Percentiles rank a stretch among this genome's conserved stretches.
Conservation (phyloP, 2,329 filamentous ascomycete species). For the Epicoccum nigrum region DNA sequence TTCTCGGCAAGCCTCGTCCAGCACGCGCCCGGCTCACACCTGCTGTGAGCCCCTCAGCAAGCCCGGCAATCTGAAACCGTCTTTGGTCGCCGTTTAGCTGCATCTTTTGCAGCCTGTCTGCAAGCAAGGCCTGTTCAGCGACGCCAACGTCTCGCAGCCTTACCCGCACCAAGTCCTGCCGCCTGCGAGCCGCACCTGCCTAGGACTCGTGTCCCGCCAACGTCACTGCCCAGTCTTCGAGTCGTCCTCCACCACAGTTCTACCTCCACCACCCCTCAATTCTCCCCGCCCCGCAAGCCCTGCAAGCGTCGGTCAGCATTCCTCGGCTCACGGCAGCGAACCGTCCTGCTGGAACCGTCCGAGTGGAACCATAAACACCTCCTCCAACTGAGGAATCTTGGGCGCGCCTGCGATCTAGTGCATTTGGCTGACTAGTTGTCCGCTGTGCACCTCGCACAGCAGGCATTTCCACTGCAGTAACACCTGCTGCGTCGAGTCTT, state of each 20-base stretch:
- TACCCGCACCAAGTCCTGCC: constrained; percentile 20
- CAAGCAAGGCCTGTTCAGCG: constrained; percentile 4
- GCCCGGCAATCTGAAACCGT: constrained; percentile 32
- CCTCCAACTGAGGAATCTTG: constrained; percentile 20
- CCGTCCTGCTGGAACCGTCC: constrained; percentile 35
- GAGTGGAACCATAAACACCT: constrained; percentile 30
- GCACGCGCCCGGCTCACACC: constrained; percentile 35
- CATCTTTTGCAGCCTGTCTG: constrained; percentile 1
- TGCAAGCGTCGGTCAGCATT: constrained; percentile 31
- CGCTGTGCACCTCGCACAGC: constrained; percentile 17
- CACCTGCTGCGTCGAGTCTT: constrained; percentile 4
- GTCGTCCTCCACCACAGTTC: constrained; percentile 13
- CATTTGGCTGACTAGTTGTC: constrained; percentile 11
- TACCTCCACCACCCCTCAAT: background rate
- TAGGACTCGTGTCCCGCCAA: constrained; percentile 34
- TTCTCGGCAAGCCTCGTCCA: constrained; percentile 39
- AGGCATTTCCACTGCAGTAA: constrained; percentile 2
- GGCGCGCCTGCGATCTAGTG: constrained; percentile 6
- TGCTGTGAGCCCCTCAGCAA: constrained; percentile 32
- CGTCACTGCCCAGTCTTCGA: constrained; percentile 32
- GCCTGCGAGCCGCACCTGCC: constrained; percentile 33
- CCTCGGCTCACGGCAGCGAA: constrained; percentile 40
- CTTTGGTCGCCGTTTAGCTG: constrained; percentile 12
- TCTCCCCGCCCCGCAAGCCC: constrained; percentile 5
- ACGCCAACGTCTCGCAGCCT: constrained; percentile 8